Conservation (phyloP, 2,329 filamentous ascomycete species). For the Pseudocercospora cruenta region DNA sequence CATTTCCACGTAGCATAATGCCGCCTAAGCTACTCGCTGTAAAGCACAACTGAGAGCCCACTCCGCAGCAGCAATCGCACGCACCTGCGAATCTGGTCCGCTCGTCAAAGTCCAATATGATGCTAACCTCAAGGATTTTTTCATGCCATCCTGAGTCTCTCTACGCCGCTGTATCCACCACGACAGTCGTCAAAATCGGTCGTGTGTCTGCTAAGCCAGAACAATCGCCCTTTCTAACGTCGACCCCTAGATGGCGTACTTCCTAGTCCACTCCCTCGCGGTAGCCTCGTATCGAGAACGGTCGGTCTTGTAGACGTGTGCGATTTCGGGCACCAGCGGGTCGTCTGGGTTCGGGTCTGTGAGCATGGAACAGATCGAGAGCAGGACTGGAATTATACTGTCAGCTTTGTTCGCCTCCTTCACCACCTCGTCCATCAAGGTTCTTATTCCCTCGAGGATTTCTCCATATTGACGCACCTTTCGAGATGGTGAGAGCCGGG, state of each 20-base stretch:
- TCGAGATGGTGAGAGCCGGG: slow-evolving; percentile 95
- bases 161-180: slow-evolving; percentile 8
- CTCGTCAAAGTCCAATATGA: slow-evolving; percentile 12
- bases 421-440: slow-evolving; percentile 25
- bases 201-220: neutral
- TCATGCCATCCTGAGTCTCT: slow-evolving; percentile 17
- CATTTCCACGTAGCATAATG: slow-evolving; percentile 20
- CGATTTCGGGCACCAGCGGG: slow-evolving; percentile 97
- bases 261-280: slow-evolving; percentile 96
- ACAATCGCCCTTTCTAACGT: neutral
- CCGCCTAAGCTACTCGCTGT: slow-evolving; percentile 22
- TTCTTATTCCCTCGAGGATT: slow-evolving; percentile 9
- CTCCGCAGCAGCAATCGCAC: slow-evolving; percentile 7
- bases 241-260: slow-evolving; percentile 84
- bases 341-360: slow-evolving; percentile 99
- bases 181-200: neutral
- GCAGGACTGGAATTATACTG: slow-evolving; percentile 66
- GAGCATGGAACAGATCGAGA: slow-evolving; percentile 99
- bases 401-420: slow-evolving; percentile 30
- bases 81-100: slow-evolving; percentile 7
- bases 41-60: slow-evolving; percentile 10
- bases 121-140: slow-evolving; percentile 19
- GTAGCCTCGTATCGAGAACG: slow-evolving; percentile 93
- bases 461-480: slow-evolving; percentile 63
- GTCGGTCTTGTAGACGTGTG: slow-evolving; percentile 99